Base-by-base conservation (phyloP, 1,284 basidiomycete species). In the Ustilago sp. region DNA sequence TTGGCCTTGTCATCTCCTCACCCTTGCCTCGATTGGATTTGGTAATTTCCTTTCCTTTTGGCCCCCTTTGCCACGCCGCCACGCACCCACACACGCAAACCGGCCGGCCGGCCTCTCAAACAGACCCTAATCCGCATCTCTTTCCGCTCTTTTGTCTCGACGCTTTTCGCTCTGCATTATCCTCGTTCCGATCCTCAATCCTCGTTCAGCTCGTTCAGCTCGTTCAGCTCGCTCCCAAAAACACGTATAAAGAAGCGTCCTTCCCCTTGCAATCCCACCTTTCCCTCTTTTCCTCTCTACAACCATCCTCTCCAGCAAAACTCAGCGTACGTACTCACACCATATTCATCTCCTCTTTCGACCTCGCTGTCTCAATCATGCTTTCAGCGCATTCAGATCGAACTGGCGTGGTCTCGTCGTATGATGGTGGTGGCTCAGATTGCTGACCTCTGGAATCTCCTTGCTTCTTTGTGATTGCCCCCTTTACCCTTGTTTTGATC, bases 261-360 rank as follows among this genome's bases (percentile, higher is more conserved):
- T 56, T 59, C 54, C 56, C 53, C 58, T 34, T 59, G n/a, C 9
- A 45, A 28, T 43, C 31, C 43, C 56, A n/a, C 41, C 15, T 17
- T 28, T 28, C 58, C 73, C 2, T 56, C 45, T 45, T 71, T 71
- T 36, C 67, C 63, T 68, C 61, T 57, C 41, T 58, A 75, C 73
- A 64, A 71, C 73, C 73, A 75, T 66, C 64, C 59, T 57, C 64
- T 71, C 65, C 61, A 67, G 61, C 61, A 60, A 61, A 58, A 47
- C 32, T 62, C 17, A 63, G 65, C 65, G 73, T 75, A 70, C 38
- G 73, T 75, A 62, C 57, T 63, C 34, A 56, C 73, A 64, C 43
- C 61, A 56, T 50, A 50, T 63, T 52, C 3, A 17, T 43, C 13
- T 58, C 45, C n/a, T 58, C 39, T 45, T 45, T 45, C 11, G 43